Evolutionary conservation across 495 filamentous ascomycete species (phyloP).

Genomic region (Xylaria cubensis): DNA sequence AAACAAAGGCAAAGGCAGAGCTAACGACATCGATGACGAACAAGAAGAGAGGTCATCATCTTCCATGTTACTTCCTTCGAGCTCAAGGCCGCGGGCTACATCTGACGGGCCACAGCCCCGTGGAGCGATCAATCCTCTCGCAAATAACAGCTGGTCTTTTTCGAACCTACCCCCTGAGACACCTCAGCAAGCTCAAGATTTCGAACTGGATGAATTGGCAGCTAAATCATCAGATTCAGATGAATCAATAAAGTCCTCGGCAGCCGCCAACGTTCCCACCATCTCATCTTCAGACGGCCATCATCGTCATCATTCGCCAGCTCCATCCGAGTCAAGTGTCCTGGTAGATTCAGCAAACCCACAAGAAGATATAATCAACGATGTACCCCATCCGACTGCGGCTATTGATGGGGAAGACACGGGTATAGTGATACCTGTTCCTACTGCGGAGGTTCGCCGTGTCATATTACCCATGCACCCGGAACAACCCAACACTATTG

Average conservation of each 20-base stretch:
- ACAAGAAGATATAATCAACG: not conserved
- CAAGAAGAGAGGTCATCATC: not conserved
- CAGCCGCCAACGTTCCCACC: not conserved
- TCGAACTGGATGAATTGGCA: not conserved
- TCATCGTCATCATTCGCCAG: not conserved
- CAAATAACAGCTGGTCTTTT: slow-evolving; percentile 60
- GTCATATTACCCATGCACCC: slow-evolving; percentile 17
- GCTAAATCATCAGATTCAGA: not conserved
- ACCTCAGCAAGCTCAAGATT: not conserved
- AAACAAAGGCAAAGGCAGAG: slow-evolving; percentile 50
- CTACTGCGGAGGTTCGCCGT: slow-evolving; percentile 9
- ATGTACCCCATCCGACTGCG: not conserved
- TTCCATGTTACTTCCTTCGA: slow-evolving; percentile 24
- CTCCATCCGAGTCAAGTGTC: not conserved
- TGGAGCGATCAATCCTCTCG: slow-evolving; percentile 48
- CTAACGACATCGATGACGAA: slow-evolving; percentile 15
- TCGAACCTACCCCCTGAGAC: slow-evolving; percentile 36
- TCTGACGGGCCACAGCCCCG: slow-evolving; percentile 54
- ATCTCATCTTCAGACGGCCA: not conserved
- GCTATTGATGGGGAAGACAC: not conserved
- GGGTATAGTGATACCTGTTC: not conserved
- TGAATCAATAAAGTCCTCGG: not conserved
- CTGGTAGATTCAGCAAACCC: not conserved
- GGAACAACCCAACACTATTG: slow-evolving; percentile 42
- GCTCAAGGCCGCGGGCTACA: slow-evolving; percentile 42